Evolutionary conservation across 108 stramenopile species (phyloP), one percentile per base, ranked within the genome.

Genomic region (Skeletonema costatum): DNA sequence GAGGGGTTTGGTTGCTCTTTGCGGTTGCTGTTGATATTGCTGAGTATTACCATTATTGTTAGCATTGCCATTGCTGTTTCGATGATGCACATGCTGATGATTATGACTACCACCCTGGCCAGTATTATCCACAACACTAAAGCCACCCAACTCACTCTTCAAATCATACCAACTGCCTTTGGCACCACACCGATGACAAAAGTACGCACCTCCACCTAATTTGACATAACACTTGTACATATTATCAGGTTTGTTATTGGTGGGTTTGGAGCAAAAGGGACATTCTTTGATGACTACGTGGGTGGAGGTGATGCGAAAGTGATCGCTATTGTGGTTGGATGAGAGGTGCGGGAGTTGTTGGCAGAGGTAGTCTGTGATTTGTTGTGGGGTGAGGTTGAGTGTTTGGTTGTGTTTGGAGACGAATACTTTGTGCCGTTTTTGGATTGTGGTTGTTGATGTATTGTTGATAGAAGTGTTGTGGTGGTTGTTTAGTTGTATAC

Each of bases 141-240:
- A 89, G 30, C 92, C 90, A 32, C 83, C 80, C 25, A 95, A 46
- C 2, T 76, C 66, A n/a, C 80, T 78, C 81, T 95, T 97, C 63
- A 97, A 96, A 76, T 97, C 97, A 70, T 87, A 97, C 97, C 97
- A 98, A 41, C 85, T 86, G 1, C 97, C 97, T 9, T 89, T 85
- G 46, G 85, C 71, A 0, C 94, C 95, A 74, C 97, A 98, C 29
- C 97, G 88, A 85, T 97, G 96, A 83, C 97, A 98, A 75, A 94
- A 96, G 73, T 90, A 98, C 2, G 95, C 93, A n/a, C 96, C 97
- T 12, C 85, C 81, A 0, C 81, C 82, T 16, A 80, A 82, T 33
- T 77, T 58, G 0, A 96, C 69, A 56, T 93, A 93, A 30, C 90
- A 70, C 72, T 96, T 96, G 84, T 86, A 91, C 4, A 74, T 25